Base-by-base conservation (phyloP, 495 filamentous ascomycete genomes). In the Penicillium soppii region DNA sequence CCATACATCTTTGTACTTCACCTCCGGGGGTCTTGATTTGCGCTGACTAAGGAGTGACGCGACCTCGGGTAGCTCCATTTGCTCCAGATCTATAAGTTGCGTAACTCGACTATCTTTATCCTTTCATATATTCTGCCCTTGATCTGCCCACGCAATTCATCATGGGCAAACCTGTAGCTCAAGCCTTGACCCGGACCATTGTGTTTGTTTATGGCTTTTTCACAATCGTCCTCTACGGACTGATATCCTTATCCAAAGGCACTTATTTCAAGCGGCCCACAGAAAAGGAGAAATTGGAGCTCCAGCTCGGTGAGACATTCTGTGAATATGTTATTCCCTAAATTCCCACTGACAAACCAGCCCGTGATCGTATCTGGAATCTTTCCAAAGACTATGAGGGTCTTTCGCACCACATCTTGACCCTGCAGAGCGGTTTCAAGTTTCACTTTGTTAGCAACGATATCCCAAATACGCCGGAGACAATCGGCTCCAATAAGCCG, bases 391-490 rank as follows among this genome's bases (percentile, higher is more conserved):
- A 63, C 6, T 73, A 58, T 32, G 52, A 62, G 2, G 72, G 65
- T 17, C 71, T 79, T 36, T 64, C 60, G 7, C 78, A 82, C 57
- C 62, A 70, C 8, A 73, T 83, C 38, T 54, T 75, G 37, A 74
- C 65, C 22, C 59, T 81, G n/a, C 56, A 56, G 25, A 72, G 63
- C 46, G 78, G 78, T 1, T 65, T 74, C 55, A 74, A 75, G 54
- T 73, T 82, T 38, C 80, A 82, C 51, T 81, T 82, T 44, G 56
- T 82, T 12, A 68, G 68, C 53, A 77, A 75, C 54, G 63, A 67
- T 20, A 42, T 39, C 4, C 57, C 66, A 0, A 53, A 54, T 32
- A 53, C 50, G 6, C 26, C 56, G 0, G 47, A 53, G 5, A 54
- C 53, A n/a, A 29, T 59, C 25, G 56, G 52, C 15, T 63, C 62